A percentile compares a stretch with the other conserved stretches of the same genome.
Evolutionary conservation across 208 protist genomes (phyloP).

Genomic region (Wallacemonas sp.): DNA sequence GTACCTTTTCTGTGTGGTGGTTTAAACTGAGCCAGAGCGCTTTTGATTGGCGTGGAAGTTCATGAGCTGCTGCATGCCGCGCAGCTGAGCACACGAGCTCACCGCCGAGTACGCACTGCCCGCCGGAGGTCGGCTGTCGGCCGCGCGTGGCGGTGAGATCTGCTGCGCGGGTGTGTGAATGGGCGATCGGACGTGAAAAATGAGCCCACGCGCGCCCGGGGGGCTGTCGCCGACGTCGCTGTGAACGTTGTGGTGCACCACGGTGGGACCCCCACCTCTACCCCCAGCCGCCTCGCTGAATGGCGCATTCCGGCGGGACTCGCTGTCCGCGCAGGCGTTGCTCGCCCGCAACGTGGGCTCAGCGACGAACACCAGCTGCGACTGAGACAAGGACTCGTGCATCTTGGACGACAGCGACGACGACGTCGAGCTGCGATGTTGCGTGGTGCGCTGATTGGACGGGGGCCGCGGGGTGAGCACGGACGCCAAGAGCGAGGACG

Average conservation of each 20-base stretch:
- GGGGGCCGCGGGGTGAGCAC: neutral
- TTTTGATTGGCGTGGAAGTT: neutral
- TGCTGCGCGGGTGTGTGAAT: neutral
- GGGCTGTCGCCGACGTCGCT: neutral
- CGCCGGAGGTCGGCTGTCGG: neutral
- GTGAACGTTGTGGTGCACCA: neutral
- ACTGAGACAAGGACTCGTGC: neutral
- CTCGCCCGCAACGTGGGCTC: neutral
- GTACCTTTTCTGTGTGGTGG: neutral
- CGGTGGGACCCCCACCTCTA: neutral
- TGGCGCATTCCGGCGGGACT: neutral
- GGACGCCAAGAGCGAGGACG: neutral
- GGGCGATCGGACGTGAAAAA: neutral
- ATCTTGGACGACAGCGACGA: neutral
- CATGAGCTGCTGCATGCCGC: neutral
- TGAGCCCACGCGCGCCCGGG: neutral
- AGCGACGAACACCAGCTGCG: neutral
- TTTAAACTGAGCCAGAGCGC: neutral
- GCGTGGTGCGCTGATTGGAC: neutral
- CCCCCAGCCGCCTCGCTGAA: too few species aligned
- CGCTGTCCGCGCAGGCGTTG: neutral
- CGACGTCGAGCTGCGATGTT: neutral
- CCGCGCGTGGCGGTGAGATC: neutral
- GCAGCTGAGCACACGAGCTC: neutral
- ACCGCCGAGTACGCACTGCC: neutral